A percentile compares a stretch with the other conserved stretches of the same genome.
Conservation (phyloP, 2,329 filamentous ascomycete genomes). For the Clarireedia monteithiana region DNA sequence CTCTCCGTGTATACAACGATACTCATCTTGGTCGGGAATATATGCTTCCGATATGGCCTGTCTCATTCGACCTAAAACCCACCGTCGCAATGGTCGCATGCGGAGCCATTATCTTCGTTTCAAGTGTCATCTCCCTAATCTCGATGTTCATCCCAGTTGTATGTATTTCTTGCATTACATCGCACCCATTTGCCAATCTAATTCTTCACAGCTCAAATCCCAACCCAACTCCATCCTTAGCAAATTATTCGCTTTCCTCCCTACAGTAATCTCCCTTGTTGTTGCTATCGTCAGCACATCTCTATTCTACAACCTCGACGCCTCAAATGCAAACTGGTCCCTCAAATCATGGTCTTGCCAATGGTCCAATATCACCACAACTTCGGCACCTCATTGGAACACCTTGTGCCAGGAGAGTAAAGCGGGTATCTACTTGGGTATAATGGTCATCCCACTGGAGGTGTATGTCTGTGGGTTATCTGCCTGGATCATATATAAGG, state of each 20-base stretch:
- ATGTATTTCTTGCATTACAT: conserved; percentile 27
- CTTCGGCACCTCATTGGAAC: conserved; percentile 44
- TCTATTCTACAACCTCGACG: conserved; percentile 50
- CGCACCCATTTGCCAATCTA: background rate
- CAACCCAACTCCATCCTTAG: conserved; percentile 23
- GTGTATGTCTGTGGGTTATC: conserved; percentile 38
- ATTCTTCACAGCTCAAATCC: background rate
- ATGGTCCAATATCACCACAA: conserved; percentile 48
- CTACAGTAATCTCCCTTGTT: conserved; percentile 37
- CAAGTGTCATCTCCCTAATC: conserved; percentile 41
- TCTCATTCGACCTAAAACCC: conserved; percentile 47
- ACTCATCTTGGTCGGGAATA: conserved; percentile 42
- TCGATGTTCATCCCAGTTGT: conserved; percentile 43
- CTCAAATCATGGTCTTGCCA: conserved; percentile 57
- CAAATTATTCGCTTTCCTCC: conserved; percentile 26
- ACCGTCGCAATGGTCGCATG: conserved; percentile 47
- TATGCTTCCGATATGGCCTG: conserved; percentile 50
- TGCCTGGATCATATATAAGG: conserved; percentile 37
- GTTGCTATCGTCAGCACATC: conserved; percentile 45
- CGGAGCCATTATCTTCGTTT: conserved; percentile 41
- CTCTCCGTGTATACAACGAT: conserved; percentile 45
- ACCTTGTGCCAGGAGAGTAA: conserved; percentile 49
- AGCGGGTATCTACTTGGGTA: conserved; percentile 44
- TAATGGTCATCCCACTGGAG: conserved; percentile 51
- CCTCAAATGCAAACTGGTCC: conserved; percentile 44